Evolutionary conservation across 2,329 filamentous ascomycete genomes (phyloP), one percentile per base, ranked within the genome.

Genomic region (Pseudopyrenochaeta lycopersici): DNA sequence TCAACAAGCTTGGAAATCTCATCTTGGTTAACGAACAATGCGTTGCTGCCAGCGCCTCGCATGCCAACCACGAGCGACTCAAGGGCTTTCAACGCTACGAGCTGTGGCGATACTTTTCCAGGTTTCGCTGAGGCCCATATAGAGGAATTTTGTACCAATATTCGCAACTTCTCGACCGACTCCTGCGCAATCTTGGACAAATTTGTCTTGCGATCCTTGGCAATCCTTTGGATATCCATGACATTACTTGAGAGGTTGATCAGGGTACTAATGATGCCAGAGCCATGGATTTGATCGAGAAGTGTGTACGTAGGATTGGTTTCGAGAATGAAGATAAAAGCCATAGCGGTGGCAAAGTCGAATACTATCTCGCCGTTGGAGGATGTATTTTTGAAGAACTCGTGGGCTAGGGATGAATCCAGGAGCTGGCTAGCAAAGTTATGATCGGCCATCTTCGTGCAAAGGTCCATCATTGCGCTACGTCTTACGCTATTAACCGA

Each of bases 361-460:
- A 76, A 83, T 51, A 77, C 78, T 38, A 64, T 62, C 54, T 78
- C 83, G 52, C 62, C 74, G 32, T 60, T 61, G 43, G 58, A 79
- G 1, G 80, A 82, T 9, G 90, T 79, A 36, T 85, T 83, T 39
- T 84, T 81, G 46, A 92, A 84, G 14, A 97, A 80, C 27, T 84
- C 84, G 48, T 87, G 83, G 56, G 91, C 90, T 50, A 90, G 85
- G 6, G 87, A 86, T 61, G 91, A 88, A 56, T 92, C 88, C 17
- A 90, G 82, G 64, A 97, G 92, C 56, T 90, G 88, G 15, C 82
- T 80, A 23, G 85, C 79, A 63, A 90, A 92, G 1, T 80, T 80
- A 64, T 87, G 87, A 44, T 88, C 81, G 2, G 76, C 62, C 51
- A 87, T 74, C 60, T 84, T 85, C 21, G 71, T 73, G 46, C 81